Evolutionary conservation across 257 asterid genomes (phyloP), one percentile per base, ranked within the genome.

Genomic region (Nicotiana undulata): DNA sequence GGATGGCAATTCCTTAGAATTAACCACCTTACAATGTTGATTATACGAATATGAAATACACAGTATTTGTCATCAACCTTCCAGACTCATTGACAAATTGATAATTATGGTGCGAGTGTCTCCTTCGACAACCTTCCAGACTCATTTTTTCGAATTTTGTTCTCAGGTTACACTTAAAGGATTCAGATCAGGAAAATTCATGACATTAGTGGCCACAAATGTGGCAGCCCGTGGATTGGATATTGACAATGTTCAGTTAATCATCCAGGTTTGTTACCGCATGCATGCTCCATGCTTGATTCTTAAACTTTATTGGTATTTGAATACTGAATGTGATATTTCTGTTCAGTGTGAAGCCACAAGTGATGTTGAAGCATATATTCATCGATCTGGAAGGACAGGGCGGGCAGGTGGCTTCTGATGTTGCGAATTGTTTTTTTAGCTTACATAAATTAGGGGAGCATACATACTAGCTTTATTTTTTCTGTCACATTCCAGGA

Each of bases 161-260:
- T 81, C 85, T 52, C 87, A 96, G 99, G 95, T 92, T 61, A 96
- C 99, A 28, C 92, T 96, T 70, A 53, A 86, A 61, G 98, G 97
- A 78, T 96, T 96, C 84, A 91, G 98, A 89, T 90, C 97, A 52
- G 99, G 98, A 51, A 92, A 92, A 82, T 96, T 96, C 86, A 63
- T 80, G 34, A 91, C 93, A 16, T 91, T 96, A 68, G 99, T 96
- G 76, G 98, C 98, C 81, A 96, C 99, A 26, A 94, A 96, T 86
- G 98, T 96, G 13, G 99, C 98, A 9, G 99, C 99, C 13, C 92
- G 99, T 72, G 99, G 99, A 18, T 88, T 96, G 88, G 99, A 96
- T 85, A 96, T 96, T 60, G 94, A 96, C 63, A 93, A 96, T 88
- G 99, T 96, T 82, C 97, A 94, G 91, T 83, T 96, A 84, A 94